Evolutionary conservation across 2,329 filamentous ascomycete genomes (phyloP).

Genomic region (Atkinsonella hypoxylon): DNA sequence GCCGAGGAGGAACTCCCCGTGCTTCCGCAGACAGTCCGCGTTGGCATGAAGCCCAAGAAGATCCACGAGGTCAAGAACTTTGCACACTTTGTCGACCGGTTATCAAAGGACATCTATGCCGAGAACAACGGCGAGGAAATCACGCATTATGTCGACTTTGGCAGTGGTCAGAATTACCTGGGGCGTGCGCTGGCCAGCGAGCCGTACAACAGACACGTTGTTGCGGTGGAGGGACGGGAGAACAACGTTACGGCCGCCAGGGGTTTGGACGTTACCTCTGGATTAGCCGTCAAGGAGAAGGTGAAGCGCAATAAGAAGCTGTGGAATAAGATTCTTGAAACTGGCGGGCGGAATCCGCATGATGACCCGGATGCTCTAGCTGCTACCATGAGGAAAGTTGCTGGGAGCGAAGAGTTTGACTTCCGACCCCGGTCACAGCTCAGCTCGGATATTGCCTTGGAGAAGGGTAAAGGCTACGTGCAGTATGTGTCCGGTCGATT

Average conservation of each 20-base stretch:
- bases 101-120: constrained; percentile 40
- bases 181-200: constrained; percentile 74
- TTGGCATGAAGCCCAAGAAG: constrained; percentile 96
- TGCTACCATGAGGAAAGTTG: constrained; percentile 22
- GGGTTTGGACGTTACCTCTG: constrained; percentile 72
- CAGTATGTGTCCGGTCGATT: constrained; percentile 68
- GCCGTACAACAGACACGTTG: constrained; percentile 75
- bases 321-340: constrained; percentile 42
- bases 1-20: constrained; percentile 35
- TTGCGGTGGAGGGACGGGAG: constrained; percentile 81
- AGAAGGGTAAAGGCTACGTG: constrained; percentile 55
- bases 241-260: constrained; percentile 80
- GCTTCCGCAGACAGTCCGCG: constrained; percentile 58
- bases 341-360: constrained; percentile 16
- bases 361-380: constrained; percentile 29
- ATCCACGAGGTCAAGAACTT: constrained; percentile 88
- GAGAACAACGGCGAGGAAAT: constrained; percentile 45
- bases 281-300: constrained; percentile 59
- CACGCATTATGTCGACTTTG: constrained; percentile 89
- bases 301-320: constrained; percentile 77
- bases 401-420: constrained; percentile 22
- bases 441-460: constrained; percentile 37
- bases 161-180: constrained; percentile 92
- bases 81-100: constrained; percentile 63
- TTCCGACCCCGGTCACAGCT: constrained; percentile 39